A percentile compares a stretch with the other conserved stretches of the same genome.
Evolutionary conservation across 2,329 filamentous ascomycete genomes (phyloP).

Genomic region (Trichophaea hybrida): DNA sequence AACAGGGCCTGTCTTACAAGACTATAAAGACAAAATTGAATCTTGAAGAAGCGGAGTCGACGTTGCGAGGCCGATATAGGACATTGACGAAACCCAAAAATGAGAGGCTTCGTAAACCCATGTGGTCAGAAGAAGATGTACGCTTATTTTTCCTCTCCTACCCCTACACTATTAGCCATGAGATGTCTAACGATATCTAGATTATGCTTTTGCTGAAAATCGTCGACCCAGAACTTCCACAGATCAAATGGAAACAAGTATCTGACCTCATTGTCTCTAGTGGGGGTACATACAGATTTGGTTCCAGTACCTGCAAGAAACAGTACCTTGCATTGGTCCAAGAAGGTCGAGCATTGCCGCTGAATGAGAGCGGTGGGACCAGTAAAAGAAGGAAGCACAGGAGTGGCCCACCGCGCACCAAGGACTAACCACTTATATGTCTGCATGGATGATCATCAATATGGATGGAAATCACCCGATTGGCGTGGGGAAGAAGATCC

Average conservation of each 20-base stretch:
- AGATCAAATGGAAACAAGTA: slow-evolving; percentile 41
- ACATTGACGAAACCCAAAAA: slow-evolving; percentile 49
- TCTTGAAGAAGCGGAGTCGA: slow-evolving; percentile 49
- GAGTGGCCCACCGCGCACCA: background rate
- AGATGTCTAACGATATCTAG: background rate
- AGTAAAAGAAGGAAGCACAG: slow-evolving; percentile 6
- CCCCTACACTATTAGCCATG: background rate
- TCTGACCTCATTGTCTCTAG: slow-evolving; percentile 39
- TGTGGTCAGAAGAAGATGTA: slow-evolving; percentile 51
- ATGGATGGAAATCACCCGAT: slow-evolving; percentile 1
- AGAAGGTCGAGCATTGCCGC: slow-evolving; percentile 22
- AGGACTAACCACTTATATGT: background rate
- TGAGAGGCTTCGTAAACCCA: slow-evolving; percentile 49
- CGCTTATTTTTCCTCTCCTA: slow-evolving; percentile 30
- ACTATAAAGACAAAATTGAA: slow-evolving; percentile 19
- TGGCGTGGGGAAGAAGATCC: background rate
- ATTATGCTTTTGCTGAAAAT: slow-evolving; percentile 13
- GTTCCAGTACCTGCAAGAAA: slow-evolving; percentile 44
- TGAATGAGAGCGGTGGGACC: slow-evolving; percentile 1
- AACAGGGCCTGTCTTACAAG: slow-evolving; percentile 21
- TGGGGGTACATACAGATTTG: slow-evolving; percentile 46
- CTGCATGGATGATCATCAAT: background rate
- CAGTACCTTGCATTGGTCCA: slow-evolving; percentile 40
- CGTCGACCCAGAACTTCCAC: slow-evolving; percentile 9
- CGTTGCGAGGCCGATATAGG: slow-evolving; percentile 53